These are phyloP conservation scores for Gigaspora rosea DNA, from an alignment of 192 early-diverging fungal species.

Conservation along the genomic window DNA sequence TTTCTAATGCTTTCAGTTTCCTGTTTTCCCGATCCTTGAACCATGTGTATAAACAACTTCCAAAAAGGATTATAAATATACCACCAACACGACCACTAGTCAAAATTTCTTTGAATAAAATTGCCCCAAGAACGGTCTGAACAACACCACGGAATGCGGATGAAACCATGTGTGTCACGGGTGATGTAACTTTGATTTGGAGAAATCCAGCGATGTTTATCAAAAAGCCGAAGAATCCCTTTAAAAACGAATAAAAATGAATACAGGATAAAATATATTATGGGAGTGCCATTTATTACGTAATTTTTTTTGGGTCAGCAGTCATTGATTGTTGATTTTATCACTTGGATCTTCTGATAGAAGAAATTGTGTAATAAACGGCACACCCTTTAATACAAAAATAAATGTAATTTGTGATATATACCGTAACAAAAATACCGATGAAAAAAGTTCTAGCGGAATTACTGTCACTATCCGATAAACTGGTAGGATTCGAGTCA, in stretches of 20 bases:
- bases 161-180: slow-evolving; percentile 60
- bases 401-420: not conserved
- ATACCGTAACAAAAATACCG: slow-evolving; percentile 39
- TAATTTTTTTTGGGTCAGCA: no score
- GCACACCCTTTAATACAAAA: not conserved
- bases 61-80: slow-evolving; percentile 40
- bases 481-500: not conserved
- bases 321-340: no score
- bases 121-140: slow-evolving; percentile 41
- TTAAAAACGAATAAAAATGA: not conserved
- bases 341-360: no score
- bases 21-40: slow-evolving; percentile 38
- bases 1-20: not conserved
- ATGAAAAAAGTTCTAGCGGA: slow-evolving; percentile 34
- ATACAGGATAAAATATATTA: no score
- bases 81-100: slow-evolving; percentile 41
- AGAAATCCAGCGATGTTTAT: slow-evolving; percentile 65
- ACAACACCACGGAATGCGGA: slow-evolving; percentile 60
- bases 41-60: slow-evolving; percentile 41
- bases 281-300: no score
- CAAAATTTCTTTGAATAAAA: slow-evolving; percentile 42
- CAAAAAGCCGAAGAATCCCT: slow-evolving; percentile 60
- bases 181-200: slow-evolving; percentile 64
- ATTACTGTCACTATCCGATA: slow-evolving; percentile 10
- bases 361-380: not conserved